Evolutionary conservation across 2,329 filamentous ascomycete species (phyloP), one percentile per base, ranked within the genome.

Genomic region (Stagonosporopsis chrysanthemi): DNA sequence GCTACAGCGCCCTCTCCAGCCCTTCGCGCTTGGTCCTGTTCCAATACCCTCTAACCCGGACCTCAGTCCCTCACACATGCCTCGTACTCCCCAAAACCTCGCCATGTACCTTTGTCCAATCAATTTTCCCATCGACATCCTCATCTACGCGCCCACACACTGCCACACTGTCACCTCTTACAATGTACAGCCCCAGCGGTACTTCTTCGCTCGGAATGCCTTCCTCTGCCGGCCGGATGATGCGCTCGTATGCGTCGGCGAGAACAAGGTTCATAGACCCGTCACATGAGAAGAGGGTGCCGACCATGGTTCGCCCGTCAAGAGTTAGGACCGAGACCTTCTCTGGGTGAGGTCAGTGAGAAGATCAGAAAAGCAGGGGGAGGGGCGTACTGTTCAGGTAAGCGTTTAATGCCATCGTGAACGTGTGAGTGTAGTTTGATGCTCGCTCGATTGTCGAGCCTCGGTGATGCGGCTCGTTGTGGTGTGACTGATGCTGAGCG

Each of bases 141-240:
- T 97, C 93, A 75, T 99, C 92, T 29, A 99, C 88, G 55, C 96
- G 81, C 2, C 95, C 95, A 56, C 95, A 90, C 15, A 96, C 84
- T 61, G 92, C 93, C 44, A 99, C 94, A 72, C 96, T 97, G 75
- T 99, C 95, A 49, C 95, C 95, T 58, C 95, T 86, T 55, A 99
- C 90, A 56, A 99, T 84, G 75, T 97, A 98, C 6, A 98, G 80
- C 1, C 95, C 95, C 61, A 97, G 86, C 4, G 90, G 87, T 17
- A 95, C 88, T 73, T 95, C 87, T 56, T 88, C 86, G 40, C 90
- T 96, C 0, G 89, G 86, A 67, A 96, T 91, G 38, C 87, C 84
- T 71, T 97, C 92, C 72, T 97, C 93, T 40, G 86, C 84, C 1
- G 90, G 89, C 62, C 91, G 90, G 69, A 99, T 97, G 61, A 97